Percentiles rank a stretch among this genome's conserved stretches.
Conservation (phyloP, 192 early-diverging fungal genomes). For the Gigaspora rosea region DNA sequence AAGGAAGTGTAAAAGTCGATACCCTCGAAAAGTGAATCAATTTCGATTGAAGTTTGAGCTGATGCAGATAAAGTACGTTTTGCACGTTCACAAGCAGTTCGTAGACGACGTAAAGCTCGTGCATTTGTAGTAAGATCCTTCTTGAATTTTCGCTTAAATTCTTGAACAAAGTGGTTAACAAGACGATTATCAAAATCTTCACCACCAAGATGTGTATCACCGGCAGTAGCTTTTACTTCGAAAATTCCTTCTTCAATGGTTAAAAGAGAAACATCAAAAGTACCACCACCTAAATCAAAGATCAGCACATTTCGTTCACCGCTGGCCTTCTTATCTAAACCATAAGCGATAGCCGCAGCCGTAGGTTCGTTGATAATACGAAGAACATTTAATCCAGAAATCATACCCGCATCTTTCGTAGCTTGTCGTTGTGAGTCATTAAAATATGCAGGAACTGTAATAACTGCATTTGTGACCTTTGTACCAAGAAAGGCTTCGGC, state of each 20-base stretch:
- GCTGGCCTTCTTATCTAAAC: constrained; percentile 91
- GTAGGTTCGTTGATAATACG: constrained; percentile 99
- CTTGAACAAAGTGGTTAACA: constrained; percentile 90
- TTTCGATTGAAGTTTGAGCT: constrained; percentile 93
- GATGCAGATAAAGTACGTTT: constrained; percentile 96
- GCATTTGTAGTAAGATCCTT: constrained; percentile 90
- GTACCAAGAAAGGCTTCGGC: constrained; percentile 90
- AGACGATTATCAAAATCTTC: constrained; percentile 99
- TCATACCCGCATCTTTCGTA: constrained; percentile 98
- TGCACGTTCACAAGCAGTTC: constrained; percentile 96
- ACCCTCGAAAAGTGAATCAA: constrained; percentile 96
- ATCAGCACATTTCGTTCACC: constrained; percentile 94
- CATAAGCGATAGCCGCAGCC: constrained; percentile 98
- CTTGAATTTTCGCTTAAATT: constrained; percentile 99
- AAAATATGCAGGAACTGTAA: constrained; percentile 99
- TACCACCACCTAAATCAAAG: constrained; percentile 98
- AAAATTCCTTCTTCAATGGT: constrained; percentile 98
- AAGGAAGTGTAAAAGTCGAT: constrained; percentile 98
- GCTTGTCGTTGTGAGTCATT: constrained; percentile 99
- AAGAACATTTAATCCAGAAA: constrained; percentile 95
- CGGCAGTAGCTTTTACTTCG: constrained; percentile 98
- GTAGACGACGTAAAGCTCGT: constrained; percentile 94
- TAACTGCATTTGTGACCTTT: constrained; percentile 86
- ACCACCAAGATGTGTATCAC: constrained; percentile 98
- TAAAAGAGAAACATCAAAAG: constrained; percentile 96